Base-by-base conservation (phyloP, 139 green algal species). In the Tetratostichococcus sp. region DNA sequence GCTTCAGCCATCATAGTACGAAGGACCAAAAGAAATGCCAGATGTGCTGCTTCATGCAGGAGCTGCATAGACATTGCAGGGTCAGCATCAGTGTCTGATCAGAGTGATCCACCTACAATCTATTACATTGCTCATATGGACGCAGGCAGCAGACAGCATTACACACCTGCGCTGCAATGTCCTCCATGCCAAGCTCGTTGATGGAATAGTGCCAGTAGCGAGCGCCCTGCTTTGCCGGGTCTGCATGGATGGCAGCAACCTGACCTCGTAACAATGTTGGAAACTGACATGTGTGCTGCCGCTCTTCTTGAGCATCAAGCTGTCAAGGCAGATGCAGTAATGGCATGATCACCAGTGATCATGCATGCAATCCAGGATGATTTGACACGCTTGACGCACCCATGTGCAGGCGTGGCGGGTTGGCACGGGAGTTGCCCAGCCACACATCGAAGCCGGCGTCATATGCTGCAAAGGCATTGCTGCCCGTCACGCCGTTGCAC, bases 371-470 rank as follows among this genome's bases (percentile, higher is more conserved):
- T n/a, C n/a, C n/a, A n/a, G n/a, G n/a, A n/a, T n/a, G n/a, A n/a
- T n/a, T n/a, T n/a, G n/a, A n/a, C n/a, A n/a, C n/a, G n/a, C 39
- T 11, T 21, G 11, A 21, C 72, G 65, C 71, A 89, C 84, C 77
- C 72, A 62, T 73, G 59, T 98, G 91, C 58, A 85, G 76, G 1
- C 88, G 76, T 0, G 95, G 90, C 3, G 92, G 86, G 77, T 96
- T 97, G 83, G 82, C 78, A 30, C 95, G 83, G 16, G 88, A 89
- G 85, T 94, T 97, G 73, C 83, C 94, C 77, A 98, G 86, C 86
- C 92, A 98, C 28, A 98, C 94, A 71, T 98, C 95, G 77, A 92
- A 93, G 67, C 95, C 95, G 8, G 86, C 80, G 70, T 98, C 93
- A 74, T 86, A 97, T 17, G 94, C 94, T 2, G 89, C 89, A 87